Conservation (phyloP, 2,329 filamentous ascomycete genomes). For the Aureobasidium sp. region DNA sequence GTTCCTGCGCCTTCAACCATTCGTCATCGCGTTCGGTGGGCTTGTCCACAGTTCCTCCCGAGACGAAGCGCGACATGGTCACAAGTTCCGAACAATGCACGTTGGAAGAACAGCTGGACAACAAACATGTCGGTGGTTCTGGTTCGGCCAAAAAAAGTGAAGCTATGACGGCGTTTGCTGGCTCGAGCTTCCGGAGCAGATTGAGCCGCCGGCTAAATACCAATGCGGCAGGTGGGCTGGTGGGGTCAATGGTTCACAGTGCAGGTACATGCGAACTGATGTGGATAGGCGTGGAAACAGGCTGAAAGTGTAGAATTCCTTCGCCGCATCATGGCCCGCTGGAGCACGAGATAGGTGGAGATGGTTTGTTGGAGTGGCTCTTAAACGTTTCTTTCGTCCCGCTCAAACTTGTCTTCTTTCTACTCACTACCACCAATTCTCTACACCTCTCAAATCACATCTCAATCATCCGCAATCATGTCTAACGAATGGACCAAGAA, state of each 20-base stretch:
- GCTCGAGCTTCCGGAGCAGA: not conserved
- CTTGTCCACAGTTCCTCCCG: slow-evolving; percentile 41
- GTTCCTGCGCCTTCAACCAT: slow-evolving; percentile 57
- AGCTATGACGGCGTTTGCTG: slow-evolving; percentile 11
- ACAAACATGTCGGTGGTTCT: not conserved
- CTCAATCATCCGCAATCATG: slow-evolving; percentile 17
- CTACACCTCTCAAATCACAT: not conserved
- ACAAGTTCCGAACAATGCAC: not conserved
- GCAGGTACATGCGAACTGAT: slow-evolving; percentile 1
- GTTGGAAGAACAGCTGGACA: not conserved
- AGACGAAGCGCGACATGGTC: slow-evolving; percentile 44
- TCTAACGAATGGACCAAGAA: slow-evolving; percentile 30
- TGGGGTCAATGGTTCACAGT: not conserved
- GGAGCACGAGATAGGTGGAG: not conserved
- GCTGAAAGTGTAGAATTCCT: not conserved
- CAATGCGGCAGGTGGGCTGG: not conserved
- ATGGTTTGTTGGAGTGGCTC: not conserved
- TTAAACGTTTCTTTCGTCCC: slow-evolving; percentile 1
- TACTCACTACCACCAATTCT: slow-evolving; percentile 2
- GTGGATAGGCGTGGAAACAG: slow-evolving; percentile 2
- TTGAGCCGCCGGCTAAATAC: slow-evolving; percentile 3
- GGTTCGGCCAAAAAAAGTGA: slow-evolving; percentile 7
- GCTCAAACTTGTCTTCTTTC: not conserved
- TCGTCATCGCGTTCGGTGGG: slow-evolving; percentile 43
- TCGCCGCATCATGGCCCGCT: slow-evolving; percentile 4